Evolutionary conservation across 352 stramenopile species (phyloP), one percentile per base, ranked within the genome.

Genomic region (Globisporangium barbulae): DNA sequence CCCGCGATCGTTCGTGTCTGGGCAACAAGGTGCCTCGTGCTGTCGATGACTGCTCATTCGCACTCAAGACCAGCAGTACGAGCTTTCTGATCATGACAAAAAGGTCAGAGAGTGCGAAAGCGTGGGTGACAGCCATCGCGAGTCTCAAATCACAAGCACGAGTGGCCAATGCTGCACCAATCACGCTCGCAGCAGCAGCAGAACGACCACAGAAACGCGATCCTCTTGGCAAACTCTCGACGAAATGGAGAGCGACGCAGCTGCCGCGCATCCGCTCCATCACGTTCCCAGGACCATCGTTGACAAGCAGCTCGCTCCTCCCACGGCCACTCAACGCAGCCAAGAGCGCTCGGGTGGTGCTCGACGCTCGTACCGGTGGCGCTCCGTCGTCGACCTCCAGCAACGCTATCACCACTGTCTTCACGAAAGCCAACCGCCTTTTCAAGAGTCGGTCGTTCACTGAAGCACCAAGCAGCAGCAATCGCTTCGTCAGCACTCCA

Each of bases 371-470:
- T 28, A 13, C 3, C 8, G n/a, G 12, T 52, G n/a, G 42, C 10
- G 42, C 42, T 3, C 7, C 45, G 1, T 19, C 21, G n/a, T 19
- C 21, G n/a, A 19, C 13, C 4, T 35, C 47, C 13, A n/a, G 42
- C 15, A 25, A 5, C 9, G 5, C 42, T 25, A 9, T 53, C 5
- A 9, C 22, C 47, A 35, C 47, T 2, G 47, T 12, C 6, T 35
- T 53, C 47, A n/a, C 10, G 21, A 53, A 53, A n/a, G 47, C 47
- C 3, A 53, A 35, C 13, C 22, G 47, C 25, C 47, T 53, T 3
- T 25, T 53, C 21, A 53, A 53, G 47, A 53, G 47, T 22, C 10
- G 35, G 47, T 53, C 47, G 47, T 33, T 53, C 47, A 35, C 22
- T 3, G 21, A 19, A 4, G n/a, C 47, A 2, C 7, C 47, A 31